phyloP scores from a whole-genome alignment of 2,329 filamentous ascomycete species.

The Macroventuria anomochaeta region DNA sequence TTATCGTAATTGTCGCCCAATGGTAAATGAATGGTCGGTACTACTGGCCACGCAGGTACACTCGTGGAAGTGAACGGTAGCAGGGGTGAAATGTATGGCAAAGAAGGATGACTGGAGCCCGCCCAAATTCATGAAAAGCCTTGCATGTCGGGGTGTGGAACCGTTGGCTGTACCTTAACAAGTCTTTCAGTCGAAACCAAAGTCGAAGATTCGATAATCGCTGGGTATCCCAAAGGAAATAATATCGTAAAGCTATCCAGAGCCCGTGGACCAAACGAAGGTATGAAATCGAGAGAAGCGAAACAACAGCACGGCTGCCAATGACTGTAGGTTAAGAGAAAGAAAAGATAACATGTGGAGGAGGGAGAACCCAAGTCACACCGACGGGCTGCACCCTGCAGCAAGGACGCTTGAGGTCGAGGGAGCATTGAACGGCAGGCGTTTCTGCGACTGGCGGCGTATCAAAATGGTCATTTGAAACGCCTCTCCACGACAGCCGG shows the following conservation, averaged over 20 bases:
- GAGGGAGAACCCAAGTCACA: conserved; percentile 36
- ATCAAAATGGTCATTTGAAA: conserved; percentile 40
- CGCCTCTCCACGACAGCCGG: conserved; percentile 23
- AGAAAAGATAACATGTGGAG: conserved; percentile 33
- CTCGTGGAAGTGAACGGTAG: conserved; percentile 10
- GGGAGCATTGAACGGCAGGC: conserved; percentile 46
- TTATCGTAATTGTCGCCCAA: conserved; percentile 9
- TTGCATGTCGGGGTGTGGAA: conserved; percentile 36
- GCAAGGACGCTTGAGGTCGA: conserved; percentile 35
- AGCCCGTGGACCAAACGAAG: conserved; percentile 42
- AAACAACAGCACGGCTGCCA: conserved; percentile 49
- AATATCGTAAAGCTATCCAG: conserved; percentile 27
- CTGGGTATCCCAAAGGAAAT: conserved; percentile 9
- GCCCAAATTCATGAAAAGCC: conserved; percentile 37
- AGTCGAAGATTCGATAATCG: conserved; percentile 6
- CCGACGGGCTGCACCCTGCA: conserved; percentile 35
- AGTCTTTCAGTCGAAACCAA: conserved; percentile 22
- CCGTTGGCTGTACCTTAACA: conserved; percentile 30
- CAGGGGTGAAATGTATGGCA: conserved; percentile 18
- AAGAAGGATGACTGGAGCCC: conserved; percentile 43
- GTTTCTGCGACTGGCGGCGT: conserved; percentile 40
- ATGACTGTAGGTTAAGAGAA: conserved; percentile 39
- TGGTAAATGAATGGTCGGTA: conserved; percentile 12
- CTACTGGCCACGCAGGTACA: conserved; percentile 15
- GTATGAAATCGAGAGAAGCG: conserved; percentile 38